Conservation (phyloP, 179 eudicot species). For the Silene vulgaris region DNA sequence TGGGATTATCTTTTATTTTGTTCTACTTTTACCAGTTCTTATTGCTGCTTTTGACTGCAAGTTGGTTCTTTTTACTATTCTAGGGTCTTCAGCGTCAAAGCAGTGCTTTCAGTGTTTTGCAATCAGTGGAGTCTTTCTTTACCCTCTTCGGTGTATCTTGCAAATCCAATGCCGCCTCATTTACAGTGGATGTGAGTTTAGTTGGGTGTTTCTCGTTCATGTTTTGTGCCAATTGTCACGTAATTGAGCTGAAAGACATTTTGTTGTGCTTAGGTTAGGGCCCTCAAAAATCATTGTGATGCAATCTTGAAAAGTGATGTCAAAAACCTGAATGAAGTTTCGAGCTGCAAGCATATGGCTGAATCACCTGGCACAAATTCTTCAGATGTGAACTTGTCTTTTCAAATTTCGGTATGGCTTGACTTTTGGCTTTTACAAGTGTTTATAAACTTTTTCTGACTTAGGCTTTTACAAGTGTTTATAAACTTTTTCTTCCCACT, state of each 20-base stretch:
- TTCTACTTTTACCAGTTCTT: neutral
- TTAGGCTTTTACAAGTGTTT: too few relatives aligned
- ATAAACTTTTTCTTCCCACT: neutral
- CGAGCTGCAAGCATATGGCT: slow-evolving; percentile 20
- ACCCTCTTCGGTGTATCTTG: slow-evolving; percentile 48
- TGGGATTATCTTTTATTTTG: neutral
- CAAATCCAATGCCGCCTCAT: slow-evolving; percentile 49
- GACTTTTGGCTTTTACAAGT: slow-evolving; percentile 5
- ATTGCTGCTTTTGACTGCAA: neutral
- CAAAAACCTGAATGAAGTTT: slow-evolving; percentile 26
- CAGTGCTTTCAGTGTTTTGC: slow-evolving; percentile 62
- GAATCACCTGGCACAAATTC: slow-evolving; percentile 25
- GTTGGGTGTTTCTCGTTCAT: slow-evolving; percentile 11
- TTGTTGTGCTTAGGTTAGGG: slow-evolving; percentile 39
- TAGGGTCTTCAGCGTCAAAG: slow-evolving; percentile 77
- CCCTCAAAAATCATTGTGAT: slow-evolving; percentile 44
- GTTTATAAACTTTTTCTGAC: neutral
- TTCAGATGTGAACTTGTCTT: slow-evolving; percentile 30
- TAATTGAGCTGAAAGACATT: neutral
- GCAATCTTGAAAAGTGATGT: slow-evolving; percentile 43
- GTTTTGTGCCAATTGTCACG: neutral
- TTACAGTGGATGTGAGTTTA: slow-evolving; percentile 63
- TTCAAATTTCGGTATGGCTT: slow-evolving; percentile 53
- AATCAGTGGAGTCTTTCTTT: slow-evolving; percentile 60
- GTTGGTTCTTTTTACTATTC: neutral